phyloP scores from a whole-genome alignment of 2,329 filamentous ascomycete genomes.

The Chaetothyriales sp. region DNA sequence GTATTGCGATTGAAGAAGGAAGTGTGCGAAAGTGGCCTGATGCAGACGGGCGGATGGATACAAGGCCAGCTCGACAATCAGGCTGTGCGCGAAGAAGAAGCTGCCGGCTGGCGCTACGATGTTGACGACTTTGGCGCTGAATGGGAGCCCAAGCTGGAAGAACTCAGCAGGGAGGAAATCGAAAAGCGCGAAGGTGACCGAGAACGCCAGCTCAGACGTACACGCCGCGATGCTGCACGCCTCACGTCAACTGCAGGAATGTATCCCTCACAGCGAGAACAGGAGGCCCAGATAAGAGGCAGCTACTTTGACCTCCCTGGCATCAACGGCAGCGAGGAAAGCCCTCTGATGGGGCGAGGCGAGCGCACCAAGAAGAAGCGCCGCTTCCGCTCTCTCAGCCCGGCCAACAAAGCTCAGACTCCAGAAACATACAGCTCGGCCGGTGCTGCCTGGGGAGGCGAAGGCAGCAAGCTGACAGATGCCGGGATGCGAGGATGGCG shows the following conservation, averaged over 20 bases:
- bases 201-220: slow-evolving; percentile 72
- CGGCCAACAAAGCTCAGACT: slow-evolving; percentile 57
- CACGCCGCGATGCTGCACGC: slow-evolving; percentile 78
- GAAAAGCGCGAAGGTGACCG: slow-evolving; percentile 92
- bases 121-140: slow-evolving; percentile 73
- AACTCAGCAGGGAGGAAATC: slow-evolving; percentile 84
- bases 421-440: slow-evolving; percentile 46
- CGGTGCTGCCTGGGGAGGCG: slow-evolving; percentile 54
- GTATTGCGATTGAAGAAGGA: slow-evolving; percentile 89
- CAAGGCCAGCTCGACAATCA: slow-evolving; percentile 75
- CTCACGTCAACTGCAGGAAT: slow-evolving; percentile 80
- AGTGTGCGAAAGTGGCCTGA: slow-evolving; percentile 76
- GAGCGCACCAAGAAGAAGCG: slow-evolving; percentile 93
- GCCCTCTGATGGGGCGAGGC: slow-evolving; percentile 67
- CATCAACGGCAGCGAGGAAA: slow-evolving; percentile 36
- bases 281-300: slow-evolving; percentile 41
- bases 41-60: slow-evolving; percentile 47
- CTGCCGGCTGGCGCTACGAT: slow-evolving; percentile 91
- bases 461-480: slow-evolving; percentile 47
- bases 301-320: slow-evolving; percentile 46
- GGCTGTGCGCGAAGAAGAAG: slow-evolving; percentile 56
- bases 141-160: slow-evolving; percentile 71
- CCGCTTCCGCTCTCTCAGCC: slow-evolving; percentile 76
- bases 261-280: slow-evolving; percentile 42
- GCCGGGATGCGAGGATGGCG: slow-evolving; percentile 68